Evolutionary conservation across 2,329 filamentous ascomycete species (phyloP).

Genomic region (Xylaria arbuscula): DNA sequence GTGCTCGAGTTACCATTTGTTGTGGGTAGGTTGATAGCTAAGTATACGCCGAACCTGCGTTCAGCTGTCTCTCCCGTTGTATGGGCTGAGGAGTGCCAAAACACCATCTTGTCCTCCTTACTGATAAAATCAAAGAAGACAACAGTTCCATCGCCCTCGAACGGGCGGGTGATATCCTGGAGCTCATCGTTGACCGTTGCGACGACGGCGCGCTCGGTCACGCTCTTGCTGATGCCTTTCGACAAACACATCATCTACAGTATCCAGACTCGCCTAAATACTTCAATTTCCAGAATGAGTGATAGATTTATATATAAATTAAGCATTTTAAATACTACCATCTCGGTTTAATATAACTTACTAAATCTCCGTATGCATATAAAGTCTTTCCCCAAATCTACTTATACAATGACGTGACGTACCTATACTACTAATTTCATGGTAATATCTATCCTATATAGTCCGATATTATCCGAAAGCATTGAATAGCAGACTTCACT

Average conservation of each 20-base stretch:
- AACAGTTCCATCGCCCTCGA: conserved; percentile 88
- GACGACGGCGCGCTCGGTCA: conserved; percentile 87
- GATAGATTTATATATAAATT: no score
- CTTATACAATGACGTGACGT: no score
- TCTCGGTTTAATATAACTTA: no score
- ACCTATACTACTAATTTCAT: no score
- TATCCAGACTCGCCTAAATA: no score
- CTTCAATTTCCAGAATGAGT: no score
- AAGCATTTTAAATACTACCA: no score
- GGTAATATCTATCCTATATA: no score
- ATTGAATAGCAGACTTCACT: no score
- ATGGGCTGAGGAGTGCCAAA: conserved; percentile 97
- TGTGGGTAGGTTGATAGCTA: conserved; percentile 93
- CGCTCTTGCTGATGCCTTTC: conserved; percentile 83
- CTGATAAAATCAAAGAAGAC: conserved; percentile 84
- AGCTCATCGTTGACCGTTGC: conserved; percentile 76
- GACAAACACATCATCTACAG: conserved; percentile 42
- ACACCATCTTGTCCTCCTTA: conserved; percentile 86
- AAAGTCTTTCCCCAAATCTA: no score
- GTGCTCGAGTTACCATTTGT: conserved; percentile 70
- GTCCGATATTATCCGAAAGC: no score
- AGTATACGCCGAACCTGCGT: conserved; percentile 86
- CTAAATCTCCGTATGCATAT: no score
- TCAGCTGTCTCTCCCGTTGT: conserved; percentile 96
- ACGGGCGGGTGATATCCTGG: conserved; percentile 91